Evolutionary conservation across 1,139 yeast genomes (phyloP).

Genomic region (Taphrina flavorubra): DNA sequence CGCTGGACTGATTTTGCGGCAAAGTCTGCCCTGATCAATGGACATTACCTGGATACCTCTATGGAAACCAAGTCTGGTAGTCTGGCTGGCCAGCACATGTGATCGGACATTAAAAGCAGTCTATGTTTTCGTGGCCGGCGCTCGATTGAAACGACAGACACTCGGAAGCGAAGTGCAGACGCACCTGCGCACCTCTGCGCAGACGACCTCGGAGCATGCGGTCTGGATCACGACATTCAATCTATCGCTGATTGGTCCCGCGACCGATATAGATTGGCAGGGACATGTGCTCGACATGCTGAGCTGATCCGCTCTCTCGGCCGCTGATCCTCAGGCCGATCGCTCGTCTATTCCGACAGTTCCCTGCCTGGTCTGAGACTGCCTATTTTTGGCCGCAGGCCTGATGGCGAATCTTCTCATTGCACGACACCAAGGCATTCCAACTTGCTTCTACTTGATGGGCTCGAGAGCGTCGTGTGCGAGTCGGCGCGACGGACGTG

Average conservation of each 20-base stretch:
- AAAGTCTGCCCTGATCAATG: too few species aligned
- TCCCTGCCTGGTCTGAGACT: too few species aligned
- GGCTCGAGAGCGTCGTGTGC: neutral
- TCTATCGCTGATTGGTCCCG: neutral
- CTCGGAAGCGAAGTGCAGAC: neutral
- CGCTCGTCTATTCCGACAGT: neutral
- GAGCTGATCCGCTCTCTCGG: neutral
- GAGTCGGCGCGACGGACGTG: neutral
- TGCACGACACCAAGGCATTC: too few species aligned
- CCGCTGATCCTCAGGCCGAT: neutral
- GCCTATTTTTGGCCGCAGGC: too few species aligned
- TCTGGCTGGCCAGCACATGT: neutral
- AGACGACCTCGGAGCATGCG: neutral
- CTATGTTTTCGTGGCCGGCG: neutral
- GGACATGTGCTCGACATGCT: neutral
- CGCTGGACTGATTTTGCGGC: neutral
- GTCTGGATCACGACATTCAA: neutral
- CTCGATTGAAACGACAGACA: neutral
- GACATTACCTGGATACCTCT: too few species aligned
- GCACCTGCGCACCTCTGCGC: neutral
- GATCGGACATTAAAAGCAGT: neutral
- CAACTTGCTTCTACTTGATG: too few species aligned
- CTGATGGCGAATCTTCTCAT: too few species aligned
- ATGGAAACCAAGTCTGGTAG: neutral
- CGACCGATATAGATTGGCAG: neutral